Evolutionary conservation across 768 basidiomycete genomes (phyloP), one percentile per base, ranked within the genome.

Genomic region (Suillus paluster): DNA sequence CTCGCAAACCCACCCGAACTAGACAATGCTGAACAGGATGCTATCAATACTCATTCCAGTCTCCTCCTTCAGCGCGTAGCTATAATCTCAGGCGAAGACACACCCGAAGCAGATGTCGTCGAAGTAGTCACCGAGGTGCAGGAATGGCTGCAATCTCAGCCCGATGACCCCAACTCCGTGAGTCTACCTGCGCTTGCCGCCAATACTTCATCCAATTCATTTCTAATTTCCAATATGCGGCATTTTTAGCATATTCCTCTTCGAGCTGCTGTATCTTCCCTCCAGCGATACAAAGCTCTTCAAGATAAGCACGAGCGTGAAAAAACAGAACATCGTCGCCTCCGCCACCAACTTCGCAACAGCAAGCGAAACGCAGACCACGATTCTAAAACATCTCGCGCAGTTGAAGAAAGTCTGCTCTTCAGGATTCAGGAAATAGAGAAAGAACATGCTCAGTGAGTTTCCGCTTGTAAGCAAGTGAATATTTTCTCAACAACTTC

Each of bases 111-210:
- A 14, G 70, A 79, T 38, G 75, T 80, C 34, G 69, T 72, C 49
- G 77, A 75, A 9, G 69, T 86, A 23, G 72, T 82, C 27, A 68
- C 68, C 23, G 84, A 86, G 66, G 82, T 85, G 42, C 80, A 83
- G 56, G 65, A 69, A 36, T 90, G 86, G 84, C 76, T 90, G 57
- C 68, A 68, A 23, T 63, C 64, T n/a, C 80, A 77, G 46, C 62
- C 77, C 34, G 72, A 77, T 0, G 82, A 81, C 56, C 80, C 81
- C 52, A 67, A 77, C 67, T 62, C 66, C 48, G 70, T 75, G 71
- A 64, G 70, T 73, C 27, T 33, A 53, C 14, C 12, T 27, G 21
- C 12, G 21, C 52, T 58, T 30, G 6, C 23, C 57, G 58, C 19
- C 34, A 30, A 57, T 19, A 17, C 33, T 12, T 39, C 39, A 33